phyloP scores from a whole-genome alignment of 805 yeast genomes.

The Ogataea naganishii region DNA sequence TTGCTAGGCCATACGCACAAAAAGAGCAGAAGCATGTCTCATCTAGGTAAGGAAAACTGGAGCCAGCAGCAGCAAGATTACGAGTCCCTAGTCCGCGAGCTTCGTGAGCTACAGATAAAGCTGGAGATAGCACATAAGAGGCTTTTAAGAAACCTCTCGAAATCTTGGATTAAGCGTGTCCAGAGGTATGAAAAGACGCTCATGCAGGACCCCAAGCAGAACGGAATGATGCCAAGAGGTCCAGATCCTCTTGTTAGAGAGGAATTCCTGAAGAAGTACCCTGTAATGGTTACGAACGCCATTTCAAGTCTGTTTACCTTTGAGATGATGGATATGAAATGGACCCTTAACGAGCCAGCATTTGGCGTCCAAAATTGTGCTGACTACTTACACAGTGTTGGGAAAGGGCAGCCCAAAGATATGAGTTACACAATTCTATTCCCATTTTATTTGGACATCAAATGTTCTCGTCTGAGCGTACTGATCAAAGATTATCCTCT shows the following conservation, averaged over 20 bases:
- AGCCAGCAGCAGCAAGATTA: slow-evolving; percentile 16
- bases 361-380: slow-evolving; percentile 42
- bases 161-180: slow-evolving; percentile 22
- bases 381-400: slow-evolving; percentile 29
- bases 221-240: slow-evolving; percentile 7
- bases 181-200: slow-evolving; percentile 5
- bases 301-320: slow-evolving; percentile 48
- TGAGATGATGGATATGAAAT: slow-evolving; percentile 37
- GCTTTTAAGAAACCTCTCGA: slow-evolving; percentile 18
- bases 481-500: slow-evolving; percentile 47
- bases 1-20: no score
- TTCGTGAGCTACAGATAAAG: slow-evolving; percentile 9
- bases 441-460: slow-evolving; percentile 38
- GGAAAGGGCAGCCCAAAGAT: slow-evolving; percentile 45
- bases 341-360: slow-evolving; percentile 40
- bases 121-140: slow-evolving; percentile 18
- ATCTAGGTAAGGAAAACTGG: slow-evolving; percentile 10
- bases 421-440: slow-evolving; percentile 45
- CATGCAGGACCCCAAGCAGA: slow-evolving; percentile 1
- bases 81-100: slow-evolving; percentile 11
- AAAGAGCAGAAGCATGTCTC: no score
- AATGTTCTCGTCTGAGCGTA: slow-evolving; percentile 33
- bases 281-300: slow-evolving; percentile 18
- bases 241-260: slow-evolving; percentile 19
- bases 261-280: slow-evolving; percentile 17